Percentiles rank a stretch among this genome's conserved stretches.
phyloP scores from a whole-genome alignment of 2,329 filamentous ascomycete species.

The Aspergillus proliferans region DNA sequence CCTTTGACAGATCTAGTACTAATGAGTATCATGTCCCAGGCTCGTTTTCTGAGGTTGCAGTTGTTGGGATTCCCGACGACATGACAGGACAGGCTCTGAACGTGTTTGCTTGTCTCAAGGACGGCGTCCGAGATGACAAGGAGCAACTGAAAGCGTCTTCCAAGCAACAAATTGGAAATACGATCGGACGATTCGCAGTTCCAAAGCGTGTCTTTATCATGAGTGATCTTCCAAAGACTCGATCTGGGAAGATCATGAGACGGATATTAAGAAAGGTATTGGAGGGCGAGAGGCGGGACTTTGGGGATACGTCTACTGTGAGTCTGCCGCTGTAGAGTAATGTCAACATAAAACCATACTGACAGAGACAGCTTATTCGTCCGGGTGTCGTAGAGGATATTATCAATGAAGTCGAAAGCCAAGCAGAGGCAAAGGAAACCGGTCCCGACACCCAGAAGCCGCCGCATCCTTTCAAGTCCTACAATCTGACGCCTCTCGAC shows the following conservation, averaged over 20 bases:
- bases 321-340: background rate
- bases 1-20: too few species aligned
- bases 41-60: too few species aligned
- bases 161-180: constrained; percentile 59
- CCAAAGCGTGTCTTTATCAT: constrained; percentile 84
- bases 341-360: background rate
- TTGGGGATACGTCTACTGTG: background rate
- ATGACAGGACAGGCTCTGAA: too few species aligned
- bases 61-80: too few species aligned
- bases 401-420: background rate
- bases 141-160: constrained; percentile 60
- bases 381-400: background rate
- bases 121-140: too few species aligned
- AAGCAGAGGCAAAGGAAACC: background rate
- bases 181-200: constrained; percentile 88
- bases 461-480: constrained; percentile 1
- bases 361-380: background rate
- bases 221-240: constrained; percentile 85
- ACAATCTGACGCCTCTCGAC: constrained; percentile 2
- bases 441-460: background rate
- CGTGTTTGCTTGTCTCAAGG: too few species aligned
- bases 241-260: constrained; percentile 95
- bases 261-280: constrained; percentile 61
- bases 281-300: background rate
- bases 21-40: too few species aligned